Conservation (phyloP, 2,329 filamentous ascomycete genomes). For the Parascedosporium putredinis region DNA sequence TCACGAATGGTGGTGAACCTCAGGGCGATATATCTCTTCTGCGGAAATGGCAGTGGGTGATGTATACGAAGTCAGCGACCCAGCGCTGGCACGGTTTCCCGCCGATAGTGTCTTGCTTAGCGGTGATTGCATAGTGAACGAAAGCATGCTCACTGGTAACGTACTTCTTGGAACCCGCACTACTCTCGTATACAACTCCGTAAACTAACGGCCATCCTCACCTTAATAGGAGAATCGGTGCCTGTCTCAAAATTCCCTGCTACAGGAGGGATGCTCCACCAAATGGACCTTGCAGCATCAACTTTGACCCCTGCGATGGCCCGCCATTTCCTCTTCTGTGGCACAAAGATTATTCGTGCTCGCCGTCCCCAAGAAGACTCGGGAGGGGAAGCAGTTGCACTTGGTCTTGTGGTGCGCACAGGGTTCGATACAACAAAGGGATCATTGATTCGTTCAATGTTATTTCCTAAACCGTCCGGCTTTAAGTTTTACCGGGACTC, state of each 20-base stretch:
- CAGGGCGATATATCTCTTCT: constrained; percentile 78
- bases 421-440: constrained; percentile 98
- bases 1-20: no score
- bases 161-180: not conserved
- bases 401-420: constrained; percentile 86
- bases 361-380: constrained; percentile 77
- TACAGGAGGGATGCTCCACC: constrained; percentile 65
- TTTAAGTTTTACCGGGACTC: constrained; percentile 99
- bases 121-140: constrained; percentile 96
- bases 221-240: constrained; percentile 65
- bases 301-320: constrained; percentile 76
- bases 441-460: constrained; percentile 89
- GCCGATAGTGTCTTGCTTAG: constrained; percentile 85
- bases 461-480: constrained; percentile 94
- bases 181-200: not conserved
- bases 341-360: constrained; percentile 89
- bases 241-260: constrained; percentile 88
- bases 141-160: constrained; percentile 82
- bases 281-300: constrained; percentile 68
- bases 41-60: constrained; percentile 88
- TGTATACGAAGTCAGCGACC: constrained; percentile 93
- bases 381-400: constrained; percentile 77
- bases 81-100: constrained; percentile 75
- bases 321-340: constrained; percentile 84
- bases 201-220: not conserved